Evolutionary conservation across 352 stramenopile species (phyloP), one percentile per base, ranked within the genome.

Genomic region (Pythium aphanidermatum): DNA sequence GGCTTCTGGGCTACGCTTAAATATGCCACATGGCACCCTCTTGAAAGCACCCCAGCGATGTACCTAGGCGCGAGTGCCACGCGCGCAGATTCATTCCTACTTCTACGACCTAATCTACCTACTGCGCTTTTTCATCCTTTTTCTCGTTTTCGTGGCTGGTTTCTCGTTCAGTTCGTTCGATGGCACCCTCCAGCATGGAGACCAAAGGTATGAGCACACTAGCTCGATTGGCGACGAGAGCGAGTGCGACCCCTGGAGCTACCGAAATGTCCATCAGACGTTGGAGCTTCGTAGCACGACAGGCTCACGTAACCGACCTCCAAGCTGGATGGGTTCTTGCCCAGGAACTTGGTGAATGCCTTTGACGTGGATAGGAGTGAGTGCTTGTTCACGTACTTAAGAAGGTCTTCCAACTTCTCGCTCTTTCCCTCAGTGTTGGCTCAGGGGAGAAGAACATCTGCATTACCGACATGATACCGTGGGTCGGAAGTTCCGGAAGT

Each of bases 241-340:
- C 47, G 54, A 16, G 33, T 14, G 31, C 41, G 40, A n/a, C 39
- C 27, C 26, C 29, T 51, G 8, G 46, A 48, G 14, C 51, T 27
- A 16, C 55, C 60, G 43, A 68, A 53, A 24, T 59, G 57, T 31
- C 52, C 49, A 50, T 70, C 63, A 26, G 42, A 74, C 32, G 67
- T 50, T 16, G 75, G 75, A 31, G 73, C 75, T 40, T 87, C 72
- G 55, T 87, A 87, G 42, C 61, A 62, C 35, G 75, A 84, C 9
- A 87, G 58, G 27, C 70, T 83, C 56, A 87, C 75, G 51, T 87
- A 87, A 23, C 75, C 75, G 5, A 74, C 55, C 39, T 85, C 72
- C 25, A 67, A 63, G 36, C 63, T 74, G 31, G 72, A 74, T n/a
- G 75, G 75, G 46, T 82, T 85, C 58, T 80, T 85, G 55, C 75